Base-by-base conservation (phyloP, 352 stramenopile species). In the Peronospora destructor region DNA sequence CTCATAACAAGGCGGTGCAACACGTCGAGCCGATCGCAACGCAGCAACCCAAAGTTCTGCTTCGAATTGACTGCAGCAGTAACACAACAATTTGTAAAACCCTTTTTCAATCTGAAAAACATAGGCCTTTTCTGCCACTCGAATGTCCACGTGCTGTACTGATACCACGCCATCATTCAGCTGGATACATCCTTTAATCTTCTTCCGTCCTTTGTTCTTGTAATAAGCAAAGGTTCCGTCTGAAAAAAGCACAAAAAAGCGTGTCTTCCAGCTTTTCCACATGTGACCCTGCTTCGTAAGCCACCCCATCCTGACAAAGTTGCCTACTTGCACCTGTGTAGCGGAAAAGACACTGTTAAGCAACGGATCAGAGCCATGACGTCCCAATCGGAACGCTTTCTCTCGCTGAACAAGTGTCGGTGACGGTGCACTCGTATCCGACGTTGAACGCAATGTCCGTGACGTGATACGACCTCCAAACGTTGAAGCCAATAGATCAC, bases 191-290 rank as follows among this genome's bases (percentile, higher is more conserved):
- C 84, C 84, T 39, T 92, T 80, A 53, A 91, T 89, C 56, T 84
- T 85, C 42, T 73, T 76, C 43, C 74, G 77, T 25, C 64, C 70
- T 30, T 84, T 80, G 44, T 69, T 79, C 54, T 89, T 87, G 52
- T 92, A 94, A 41, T 94, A 94, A 8, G 72, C 81, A 28, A 94
- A 76, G 9, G 76, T 90, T 4, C 78, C 81, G 50, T 94, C 81
- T 7, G 69, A 65, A 48, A 87, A 92, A 10, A 94, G 56, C 33
- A 94, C 79, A 43, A 94, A 94, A 54, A 87, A 92, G 29, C 84
- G 78, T 48, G 57, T 80, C 58, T 92, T 94, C 84, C 84, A 94
- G 44, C 66, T 91, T 53, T 91, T 88, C 80, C 81, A 89, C 50
- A 87, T 68, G 64, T 91, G 81, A 0, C 81, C 81, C 30, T 91